A percentile compares a stretch with the other conserved stretches of the same genome.
These are phyloP conservation scores for Pseudevernia furfuracea DNA, from an alignment of 495 filamentous ascomycete species.

Conservation along the genomic window DNA sequence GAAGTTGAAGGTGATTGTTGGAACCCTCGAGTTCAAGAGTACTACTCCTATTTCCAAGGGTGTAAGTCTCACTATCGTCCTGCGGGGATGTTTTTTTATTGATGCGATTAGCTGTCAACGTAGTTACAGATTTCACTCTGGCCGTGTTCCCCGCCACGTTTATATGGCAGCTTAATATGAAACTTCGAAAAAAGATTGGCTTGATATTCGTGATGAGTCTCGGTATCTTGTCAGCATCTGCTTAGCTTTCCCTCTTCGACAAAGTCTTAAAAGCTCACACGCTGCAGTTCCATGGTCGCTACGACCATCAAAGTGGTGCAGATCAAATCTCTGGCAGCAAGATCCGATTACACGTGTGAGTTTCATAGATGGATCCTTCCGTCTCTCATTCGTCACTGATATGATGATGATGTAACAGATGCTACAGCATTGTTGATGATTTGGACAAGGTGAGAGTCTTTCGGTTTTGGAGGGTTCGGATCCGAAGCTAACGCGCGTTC, in stretches of 20 bases:
- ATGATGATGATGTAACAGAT: not conserved
- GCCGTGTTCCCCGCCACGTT: slow-evolving; percentile 4
- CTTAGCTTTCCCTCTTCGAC: not conserved
- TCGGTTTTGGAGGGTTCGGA: not conserved
- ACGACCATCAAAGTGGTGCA: not conserved
- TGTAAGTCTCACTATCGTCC: not conserved
- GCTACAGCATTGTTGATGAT: not conserved
- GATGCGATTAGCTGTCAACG: not conserved
- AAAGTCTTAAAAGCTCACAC: not conserved
- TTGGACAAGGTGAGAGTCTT: not conserved
- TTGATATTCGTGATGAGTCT: not conserved
- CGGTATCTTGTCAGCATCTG: slow-evolving; percentile 4
- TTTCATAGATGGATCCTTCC: not conserved
- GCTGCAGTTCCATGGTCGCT: slow-evolving; percentile 5
- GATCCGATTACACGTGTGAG: not conserved
- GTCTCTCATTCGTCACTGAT: not conserved
- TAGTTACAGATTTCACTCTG: not conserved
- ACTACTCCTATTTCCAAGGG: not conserved
- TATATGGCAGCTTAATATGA: slow-evolving; percentile 1
- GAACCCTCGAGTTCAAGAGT: not conserved
- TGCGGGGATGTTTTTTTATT: not conserved
- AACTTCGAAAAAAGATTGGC: not conserved
- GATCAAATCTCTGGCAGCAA: not conserved
- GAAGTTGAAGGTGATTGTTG: not conserved
- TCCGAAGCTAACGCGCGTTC: not conserved